Conservation (phyloP, 768 basidiomycete species). For the Lactarius indigo region DNA sequence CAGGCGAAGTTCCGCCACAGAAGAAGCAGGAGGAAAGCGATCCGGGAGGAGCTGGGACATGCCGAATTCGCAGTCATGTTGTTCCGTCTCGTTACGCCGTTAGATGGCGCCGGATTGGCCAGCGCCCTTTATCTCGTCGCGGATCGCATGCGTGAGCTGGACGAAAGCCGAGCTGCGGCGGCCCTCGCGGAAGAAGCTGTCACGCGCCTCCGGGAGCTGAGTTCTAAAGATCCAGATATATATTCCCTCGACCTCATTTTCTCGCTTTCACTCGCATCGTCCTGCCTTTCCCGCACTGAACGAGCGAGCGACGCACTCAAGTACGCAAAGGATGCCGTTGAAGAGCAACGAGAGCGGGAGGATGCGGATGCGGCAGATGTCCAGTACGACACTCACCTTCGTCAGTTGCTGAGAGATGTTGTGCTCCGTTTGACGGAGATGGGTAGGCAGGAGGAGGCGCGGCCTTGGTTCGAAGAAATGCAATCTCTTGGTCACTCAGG, state of each 20-base stretch:
- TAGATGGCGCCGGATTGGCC: constrained; percentile 4
- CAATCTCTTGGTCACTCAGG: not conserved
- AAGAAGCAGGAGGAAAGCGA: not conserved
- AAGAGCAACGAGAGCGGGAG: constrained; percentile 13
- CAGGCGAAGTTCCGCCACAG: constrained; percentile 8
- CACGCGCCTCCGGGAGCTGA: constrained; percentile 3
- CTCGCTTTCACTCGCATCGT: constrained; percentile 17
- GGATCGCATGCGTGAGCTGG: constrained; percentile 17
- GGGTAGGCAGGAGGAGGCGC: not conserved
- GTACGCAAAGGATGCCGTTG: constrained; percentile 20
- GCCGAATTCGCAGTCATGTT: constrained; percentile 4
- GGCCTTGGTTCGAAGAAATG: constrained; percentile 10
- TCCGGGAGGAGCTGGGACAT: constrained; percentile 1
- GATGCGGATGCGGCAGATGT: not conserved
- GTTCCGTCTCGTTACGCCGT: constrained; percentile 9
- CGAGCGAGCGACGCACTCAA: constrained; percentile 5
- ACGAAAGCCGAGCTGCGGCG: constrained; percentile 5
- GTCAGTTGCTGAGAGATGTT: constrained; percentile 11
- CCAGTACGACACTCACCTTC: not conserved
- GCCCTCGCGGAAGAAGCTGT: constrained; percentile 10
- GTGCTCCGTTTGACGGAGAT: constrained; percentile 8
- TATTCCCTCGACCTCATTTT: constrained; percentile 10
- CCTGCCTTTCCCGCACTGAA: constrained; percentile 13
- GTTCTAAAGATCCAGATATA: not conserved
- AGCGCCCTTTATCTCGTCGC: constrained; percentile 9